These are phyloP conservation scores for Eucalyptus coolabah DNA, from an alignment of 345 rosid species.

Conservation along the genomic window DNA sequence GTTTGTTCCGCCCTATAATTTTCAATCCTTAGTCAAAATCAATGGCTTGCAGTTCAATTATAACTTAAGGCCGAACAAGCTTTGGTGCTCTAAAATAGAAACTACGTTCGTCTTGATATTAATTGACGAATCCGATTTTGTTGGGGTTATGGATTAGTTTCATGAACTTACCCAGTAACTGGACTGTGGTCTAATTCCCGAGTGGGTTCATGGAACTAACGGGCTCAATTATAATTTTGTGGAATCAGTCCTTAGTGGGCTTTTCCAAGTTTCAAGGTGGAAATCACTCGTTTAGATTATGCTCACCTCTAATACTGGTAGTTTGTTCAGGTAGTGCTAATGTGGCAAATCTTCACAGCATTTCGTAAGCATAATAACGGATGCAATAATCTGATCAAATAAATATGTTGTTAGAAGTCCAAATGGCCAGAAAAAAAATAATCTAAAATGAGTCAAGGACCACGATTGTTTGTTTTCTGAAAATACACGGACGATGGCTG, in stretches of 20 bases:
- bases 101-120: too few relatives aligned
- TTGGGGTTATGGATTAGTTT: too few relatives aligned
- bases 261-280: rapidly evolving
- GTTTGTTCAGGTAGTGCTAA: neutral
- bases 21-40: too few relatives aligned
- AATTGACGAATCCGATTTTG: too few relatives aligned
- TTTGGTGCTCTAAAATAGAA: too few relatives aligned
- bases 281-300: rapidly evolving
- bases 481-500: neutral
- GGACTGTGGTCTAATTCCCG: rapidly evolving
- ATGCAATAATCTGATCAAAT: neutral
- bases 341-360: neutral
- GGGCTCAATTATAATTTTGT: too few relatives aligned
- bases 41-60: too few relatives aligned
- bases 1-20: too few relatives aligned
- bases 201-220: too few relatives aligned
- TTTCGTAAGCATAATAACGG: neutral
- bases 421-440: neutral
- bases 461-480: neutral
- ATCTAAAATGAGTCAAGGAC: neutral
- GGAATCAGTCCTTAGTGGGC: too few relatives aligned
- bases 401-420: neutral
- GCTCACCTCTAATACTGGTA: neutral
- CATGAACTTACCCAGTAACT: too few relatives aligned
- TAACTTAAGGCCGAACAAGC: too few relatives aligned